phyloP scores from a whole-genome alignment of 192 early-diverging fungal genomes.

The Haplosporangium gracile region DNA sequence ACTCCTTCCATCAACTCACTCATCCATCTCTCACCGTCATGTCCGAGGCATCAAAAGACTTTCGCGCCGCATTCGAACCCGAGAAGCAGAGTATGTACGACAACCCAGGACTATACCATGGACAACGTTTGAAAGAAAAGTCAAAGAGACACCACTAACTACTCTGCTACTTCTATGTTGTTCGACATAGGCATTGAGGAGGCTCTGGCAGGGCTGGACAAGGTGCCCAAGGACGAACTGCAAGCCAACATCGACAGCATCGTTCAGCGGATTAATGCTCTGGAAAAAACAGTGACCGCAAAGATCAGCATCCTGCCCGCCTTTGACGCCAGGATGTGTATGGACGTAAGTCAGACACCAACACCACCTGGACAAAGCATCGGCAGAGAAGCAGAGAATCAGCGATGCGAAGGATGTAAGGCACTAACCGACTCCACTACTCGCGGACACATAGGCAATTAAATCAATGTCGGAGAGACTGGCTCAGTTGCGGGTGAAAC shows the following conservation, averaged over 20 bases:
- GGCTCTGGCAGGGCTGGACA: slow-evolving; percentile 23
- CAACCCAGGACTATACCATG: background rate
- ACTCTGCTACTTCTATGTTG: too few species aligned
- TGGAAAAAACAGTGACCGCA: slow-evolving; percentile 73
- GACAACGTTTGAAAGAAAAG: background rate
- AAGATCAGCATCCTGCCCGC: slow-evolving; percentile 73
- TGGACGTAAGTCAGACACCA: slow-evolving; percentile 53
- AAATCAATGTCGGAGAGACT: slow-evolving; percentile 58
- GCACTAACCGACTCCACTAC: background rate
- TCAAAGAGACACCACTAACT: slow-evolving; percentile 6
- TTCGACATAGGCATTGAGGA: slow-evolving; percentile 31
- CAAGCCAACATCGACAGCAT: slow-evolving; percentile 53
- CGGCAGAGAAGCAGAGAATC: background rate
- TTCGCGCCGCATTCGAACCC: slow-evolving; percentile 53
- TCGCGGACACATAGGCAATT: slow-evolving; percentile 58
- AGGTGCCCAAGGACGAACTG: slow-evolving; percentile 45
- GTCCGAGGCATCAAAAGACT: slow-evolving; percentile 57
- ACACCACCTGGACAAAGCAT: background rate
- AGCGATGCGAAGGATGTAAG: background rate
- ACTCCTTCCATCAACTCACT: background rate
- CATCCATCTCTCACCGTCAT: slow-evolving; percentile 2
- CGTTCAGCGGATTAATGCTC: slow-evolving; percentile 62
- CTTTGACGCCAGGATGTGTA: slow-evolving; percentile 77
- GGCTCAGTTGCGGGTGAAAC: slow-evolving; percentile 46
- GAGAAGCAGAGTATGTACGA: slow-evolving; percentile 42